phyloP scores from a whole-genome alignment of 202 grass and related monocot genomes.

The Elaeis oleifera region DNA sequence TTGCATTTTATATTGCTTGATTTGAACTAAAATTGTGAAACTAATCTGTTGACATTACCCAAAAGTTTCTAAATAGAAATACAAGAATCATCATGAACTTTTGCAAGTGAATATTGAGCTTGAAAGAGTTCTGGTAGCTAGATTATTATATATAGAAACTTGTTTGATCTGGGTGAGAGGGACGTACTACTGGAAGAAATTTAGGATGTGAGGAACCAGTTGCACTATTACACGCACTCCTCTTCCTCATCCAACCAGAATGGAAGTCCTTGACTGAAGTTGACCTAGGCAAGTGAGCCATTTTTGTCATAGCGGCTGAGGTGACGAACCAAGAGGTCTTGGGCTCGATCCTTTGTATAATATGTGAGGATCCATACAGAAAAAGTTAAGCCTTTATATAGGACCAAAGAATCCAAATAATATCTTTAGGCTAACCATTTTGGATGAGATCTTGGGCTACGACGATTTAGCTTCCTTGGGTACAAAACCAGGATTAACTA shows the following conservation, averaged over 20 bases:
- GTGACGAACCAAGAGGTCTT: too few species aligned
- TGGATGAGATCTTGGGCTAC: too few species aligned
- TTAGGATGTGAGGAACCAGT: constrained; percentile 72
- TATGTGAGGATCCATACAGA: too few species aligned
- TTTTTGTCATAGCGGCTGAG: not conserved
- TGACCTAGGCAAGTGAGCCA: constrained; percentile 28
- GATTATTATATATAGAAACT: too few species aligned
- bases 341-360: too few species aligned
- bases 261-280: constrained; percentile 23
- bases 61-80: constrained; percentile 65
- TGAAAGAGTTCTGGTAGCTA: too few species aligned
- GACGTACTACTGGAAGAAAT: constrained; percentile 84
- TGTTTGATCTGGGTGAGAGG: constrained; percentile 27
- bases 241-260: constrained; percentile 35
- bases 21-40: not conserved
- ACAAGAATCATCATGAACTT: constrained; percentile 79
- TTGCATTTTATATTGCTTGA: constrained; percentile 7
- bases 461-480: not conserved
- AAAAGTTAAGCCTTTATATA: too few species aligned
- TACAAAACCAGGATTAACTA: constrained; percentile 30
- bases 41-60: too few species aligned
- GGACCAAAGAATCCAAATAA: too few species aligned
- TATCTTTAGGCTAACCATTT: too few species aligned
- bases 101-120: constrained; percentile 49
- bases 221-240: constrained; percentile 54